phyloP scores from a whole-genome alignment of 2,329 filamentous ascomycete species.

The Chaetothyriales sp. region DNA sequence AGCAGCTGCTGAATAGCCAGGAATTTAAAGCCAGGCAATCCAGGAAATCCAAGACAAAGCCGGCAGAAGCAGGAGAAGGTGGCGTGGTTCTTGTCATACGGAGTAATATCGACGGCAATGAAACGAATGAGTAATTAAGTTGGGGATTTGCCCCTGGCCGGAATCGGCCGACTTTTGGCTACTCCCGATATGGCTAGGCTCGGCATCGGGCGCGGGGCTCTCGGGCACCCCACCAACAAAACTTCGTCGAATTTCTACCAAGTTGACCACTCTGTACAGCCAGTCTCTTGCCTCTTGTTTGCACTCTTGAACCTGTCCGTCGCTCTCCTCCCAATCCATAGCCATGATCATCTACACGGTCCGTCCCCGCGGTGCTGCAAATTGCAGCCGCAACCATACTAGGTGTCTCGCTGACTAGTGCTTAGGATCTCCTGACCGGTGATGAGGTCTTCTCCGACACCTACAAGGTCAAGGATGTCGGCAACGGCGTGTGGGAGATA shows the following conservation, averaged over 20 bases:
- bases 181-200: neutral
- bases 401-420: neutral
- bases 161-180: neutral
- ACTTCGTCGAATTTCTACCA: neutral
- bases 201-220: neutral
- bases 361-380: constrained; percentile 18
- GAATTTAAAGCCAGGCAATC: too few relatives aligned
- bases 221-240: neutral
- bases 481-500: constrained; percentile 71
- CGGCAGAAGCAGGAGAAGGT: neutral
- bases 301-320: constrained; percentile 15
- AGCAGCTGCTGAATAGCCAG: neutral
- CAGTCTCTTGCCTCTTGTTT: constrained; percentile 18
- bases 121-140: neutral
- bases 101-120: neutral
- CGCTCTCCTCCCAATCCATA: constrained; percentile 5
- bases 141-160: neutral
- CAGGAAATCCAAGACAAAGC: neutral
- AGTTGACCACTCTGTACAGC: neutral
- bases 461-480: constrained; percentile 66
- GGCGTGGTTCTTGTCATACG: too few relatives aligned
- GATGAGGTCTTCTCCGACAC: constrained; percentile 98
- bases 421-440: constrained; percentile 68
- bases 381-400: neutral
- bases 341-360: constrained; percentile 63